A percentile compares a stretch with the other conserved stretches of the same genome.
phyloP scores from a whole-genome alignment of 805 yeast genomes.

The Danielozyma ontarioensis region DNA sequence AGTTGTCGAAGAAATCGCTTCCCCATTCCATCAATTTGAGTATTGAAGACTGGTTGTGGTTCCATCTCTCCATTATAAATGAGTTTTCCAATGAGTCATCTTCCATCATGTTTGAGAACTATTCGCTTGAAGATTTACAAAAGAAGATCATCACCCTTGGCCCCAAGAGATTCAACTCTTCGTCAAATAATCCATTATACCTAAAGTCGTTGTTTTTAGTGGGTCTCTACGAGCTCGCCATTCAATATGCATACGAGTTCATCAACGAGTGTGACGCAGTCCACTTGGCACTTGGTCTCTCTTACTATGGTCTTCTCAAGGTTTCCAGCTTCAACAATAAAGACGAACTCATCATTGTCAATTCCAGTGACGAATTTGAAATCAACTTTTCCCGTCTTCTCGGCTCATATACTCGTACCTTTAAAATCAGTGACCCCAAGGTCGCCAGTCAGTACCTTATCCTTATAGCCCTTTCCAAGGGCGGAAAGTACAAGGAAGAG shows the following conservation, averaged over 20 bases:
- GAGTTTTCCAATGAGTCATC: slow-evolving; percentile 34
- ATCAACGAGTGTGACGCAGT: slow-evolving; percentile 80
- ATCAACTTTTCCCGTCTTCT: slow-evolving; percentile 57
- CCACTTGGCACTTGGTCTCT: slow-evolving; percentile 79
- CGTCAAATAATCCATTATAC: slow-evolving; percentile 64
- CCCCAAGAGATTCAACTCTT: slow-evolving; percentile 59
- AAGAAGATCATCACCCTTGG: slow-evolving; percentile 68
- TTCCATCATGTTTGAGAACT: slow-evolving; percentile 57
- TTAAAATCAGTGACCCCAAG: slow-evolving; percentile 80
- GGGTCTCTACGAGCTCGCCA: slow-evolving; percentile 80
- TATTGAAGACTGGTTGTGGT: slow-evolving; percentile 96
- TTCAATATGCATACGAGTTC: slow-evolving; percentile 53
- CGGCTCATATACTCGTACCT: slow-evolving; percentile 76
- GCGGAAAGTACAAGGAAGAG: slow-evolving; percentile 37
- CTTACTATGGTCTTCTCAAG: slow-evolving; percentile 64
- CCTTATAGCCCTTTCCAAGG: slow-evolving; percentile 52
- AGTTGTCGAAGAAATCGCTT: slow-evolving; percentile 58
- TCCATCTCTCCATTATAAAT: slow-evolving; percentile 72
- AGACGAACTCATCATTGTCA: slow-evolving; percentile 32
- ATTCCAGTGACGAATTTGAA: slow-evolving; percentile 27
- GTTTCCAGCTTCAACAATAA: slow-evolving; percentile 31
- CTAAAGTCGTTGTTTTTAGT: slow-evolving; percentile 66
- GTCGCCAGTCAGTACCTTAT: slow-evolving; percentile 88
- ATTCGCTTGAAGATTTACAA: slow-evolving; percentile 71
- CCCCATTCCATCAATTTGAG: slow-evolving; percentile 67